Percentiles rank a stretch among this genome's conserved stretches.
phyloP scores from a whole-genome alignment of 768 basidiomycete species.

The Suillus alpinus region DNA sequence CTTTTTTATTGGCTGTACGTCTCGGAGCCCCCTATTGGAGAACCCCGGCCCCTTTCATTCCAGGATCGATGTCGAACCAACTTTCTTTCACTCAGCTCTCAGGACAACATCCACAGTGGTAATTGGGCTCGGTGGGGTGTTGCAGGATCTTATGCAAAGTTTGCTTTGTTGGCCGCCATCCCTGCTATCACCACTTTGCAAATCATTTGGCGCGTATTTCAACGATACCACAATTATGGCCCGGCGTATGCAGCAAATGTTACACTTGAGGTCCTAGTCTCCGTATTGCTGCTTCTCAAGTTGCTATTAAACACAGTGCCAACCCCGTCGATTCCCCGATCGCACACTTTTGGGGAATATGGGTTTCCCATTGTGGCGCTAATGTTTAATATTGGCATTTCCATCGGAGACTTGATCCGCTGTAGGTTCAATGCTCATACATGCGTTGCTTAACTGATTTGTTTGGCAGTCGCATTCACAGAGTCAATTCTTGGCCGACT shows the following conservation, averaged over 20 bases:
- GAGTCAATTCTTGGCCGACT: conserved; percentile 71
- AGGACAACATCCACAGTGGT: conserved; percentile 45
- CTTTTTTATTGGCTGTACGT: conserved; percentile 71
- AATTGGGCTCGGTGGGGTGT: conserved; percentile 67
- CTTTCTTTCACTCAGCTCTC: conserved; percentile 16
- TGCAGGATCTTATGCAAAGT: conserved; percentile 51
- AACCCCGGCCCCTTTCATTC: conserved; percentile 21
- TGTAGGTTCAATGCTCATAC: conserved; percentile 44
- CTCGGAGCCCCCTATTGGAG: conserved; percentile 49
- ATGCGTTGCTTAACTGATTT: conserved; percentile 10
- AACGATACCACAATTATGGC: conserved; percentile 35
- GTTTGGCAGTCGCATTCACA: conserved; percentile 56
- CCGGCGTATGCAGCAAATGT: conserved; percentile 57
- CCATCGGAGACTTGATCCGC: conserved; percentile 50
- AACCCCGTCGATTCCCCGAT: conserved; percentile 37
- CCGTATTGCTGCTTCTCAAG: conserved; percentile 60
- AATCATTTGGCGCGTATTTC: conserved; percentile 56
- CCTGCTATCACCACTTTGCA: conserved; percentile 55
- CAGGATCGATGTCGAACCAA: conserved; percentile 8
- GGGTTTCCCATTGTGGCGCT: conserved; percentile 50
- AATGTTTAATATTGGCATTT: conserved; percentile 48
- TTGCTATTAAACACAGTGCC: conserved; percentile 52
- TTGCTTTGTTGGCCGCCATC: conserved; percentile 43
- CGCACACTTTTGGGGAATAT: conserved; percentile 46
- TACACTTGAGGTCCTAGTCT: conserved; percentile 55